phyloP scores from a whole-genome alignment of 2,329 filamentous ascomycete species.

The Aspergillus carbonarius region DNA sequence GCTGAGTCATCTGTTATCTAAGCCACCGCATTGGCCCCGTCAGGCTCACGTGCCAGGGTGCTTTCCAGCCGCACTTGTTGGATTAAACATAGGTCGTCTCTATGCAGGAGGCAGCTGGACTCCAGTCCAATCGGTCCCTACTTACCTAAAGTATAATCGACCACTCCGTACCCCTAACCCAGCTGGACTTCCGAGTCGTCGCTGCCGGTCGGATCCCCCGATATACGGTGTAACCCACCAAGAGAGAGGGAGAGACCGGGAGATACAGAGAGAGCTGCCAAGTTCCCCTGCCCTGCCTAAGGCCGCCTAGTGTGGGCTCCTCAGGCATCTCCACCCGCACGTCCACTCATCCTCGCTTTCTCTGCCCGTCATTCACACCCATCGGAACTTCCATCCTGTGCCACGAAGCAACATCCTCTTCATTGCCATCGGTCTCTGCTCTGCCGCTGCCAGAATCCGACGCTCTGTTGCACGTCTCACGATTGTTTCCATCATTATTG shows the following conservation, averaged over 20 bases:
- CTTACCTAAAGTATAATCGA: neutral
- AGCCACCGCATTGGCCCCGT: neutral
- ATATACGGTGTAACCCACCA: too few relatives aligned
- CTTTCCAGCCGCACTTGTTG: neutral
- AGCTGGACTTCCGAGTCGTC: neutral
- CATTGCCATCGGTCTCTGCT: slow-evolving; percentile 19
- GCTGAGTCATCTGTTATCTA: neutral
- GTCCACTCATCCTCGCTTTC: slow-evolving; percentile 28
- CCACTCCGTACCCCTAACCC: neutral
- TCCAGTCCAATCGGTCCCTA: neutral
- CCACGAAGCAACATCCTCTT: slow-evolving; percentile 27
- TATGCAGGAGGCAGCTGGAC: neutral
- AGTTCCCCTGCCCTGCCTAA: slow-evolving; percentile 4
- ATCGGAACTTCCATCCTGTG: slow-evolving; percentile 29
- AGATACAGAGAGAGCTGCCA: neutral
- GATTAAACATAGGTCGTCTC: neutral
- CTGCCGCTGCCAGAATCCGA: slow-evolving; percentile 14
- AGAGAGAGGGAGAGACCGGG: too few relatives aligned
- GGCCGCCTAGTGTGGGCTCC: slow-evolving; percentile 9
- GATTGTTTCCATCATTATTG: slow-evolving; percentile 7
- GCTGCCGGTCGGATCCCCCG: neutral
- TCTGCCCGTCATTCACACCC: slow-evolving; percentile 24
- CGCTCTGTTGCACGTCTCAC: slow-evolving; percentile 9
- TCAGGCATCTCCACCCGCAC: slow-evolving; percentile 24
- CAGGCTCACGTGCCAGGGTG: neutral